Percentiles rank a stretch among this genome's conserved stretches.
Evolutionary conservation across 106 monocot species (phyloP).

Genomic region (Narthecium ossifragum): DNA sequence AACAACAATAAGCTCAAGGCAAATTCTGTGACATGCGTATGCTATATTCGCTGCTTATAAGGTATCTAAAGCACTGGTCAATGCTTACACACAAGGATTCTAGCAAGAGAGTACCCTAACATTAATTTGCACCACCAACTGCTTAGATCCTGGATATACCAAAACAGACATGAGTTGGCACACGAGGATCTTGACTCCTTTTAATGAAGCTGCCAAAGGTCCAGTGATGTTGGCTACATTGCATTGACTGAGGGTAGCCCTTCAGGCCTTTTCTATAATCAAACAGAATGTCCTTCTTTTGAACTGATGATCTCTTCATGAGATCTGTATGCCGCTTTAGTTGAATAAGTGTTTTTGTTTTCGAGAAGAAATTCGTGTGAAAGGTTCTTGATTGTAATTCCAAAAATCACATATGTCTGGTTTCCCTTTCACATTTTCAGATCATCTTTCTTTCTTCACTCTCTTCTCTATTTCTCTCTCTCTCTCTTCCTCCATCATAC

Average conservation of each 20-base stretch:
- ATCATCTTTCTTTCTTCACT: background rate
- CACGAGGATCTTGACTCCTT: constrained; percentile 19
- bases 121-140: constrained; percentile 52
- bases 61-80: constrained; percentile 39
- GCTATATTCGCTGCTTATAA: constrained; percentile 51
- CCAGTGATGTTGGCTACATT: constrained; percentile 45
- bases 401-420: no score
- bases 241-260: constrained; percentile 31
- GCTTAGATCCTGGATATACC: constrained; percentile 50
- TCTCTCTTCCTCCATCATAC: no score
- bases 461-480: no score
- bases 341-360: background rate
- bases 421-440: background rate
- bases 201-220: constrained; percentile 50
- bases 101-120: constrained; percentile 37
- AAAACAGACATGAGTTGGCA: constrained; percentile 54
- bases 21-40: no score
- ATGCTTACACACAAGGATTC: constrained; percentile 26
- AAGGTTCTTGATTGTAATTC: background rate
- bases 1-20: no score
- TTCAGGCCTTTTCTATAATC: constrained; percentile 43
- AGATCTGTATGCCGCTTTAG: background rate
- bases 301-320: background rate
- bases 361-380: background rate
- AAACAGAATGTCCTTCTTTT: constrained; percentile 10